A percentile compares a stretch with the other conserved stretches of the same genome.
phyloP scores from a whole-genome alignment of 2,329 filamentous ascomycete species.

The Ascosphaera acerosa region DNA sequence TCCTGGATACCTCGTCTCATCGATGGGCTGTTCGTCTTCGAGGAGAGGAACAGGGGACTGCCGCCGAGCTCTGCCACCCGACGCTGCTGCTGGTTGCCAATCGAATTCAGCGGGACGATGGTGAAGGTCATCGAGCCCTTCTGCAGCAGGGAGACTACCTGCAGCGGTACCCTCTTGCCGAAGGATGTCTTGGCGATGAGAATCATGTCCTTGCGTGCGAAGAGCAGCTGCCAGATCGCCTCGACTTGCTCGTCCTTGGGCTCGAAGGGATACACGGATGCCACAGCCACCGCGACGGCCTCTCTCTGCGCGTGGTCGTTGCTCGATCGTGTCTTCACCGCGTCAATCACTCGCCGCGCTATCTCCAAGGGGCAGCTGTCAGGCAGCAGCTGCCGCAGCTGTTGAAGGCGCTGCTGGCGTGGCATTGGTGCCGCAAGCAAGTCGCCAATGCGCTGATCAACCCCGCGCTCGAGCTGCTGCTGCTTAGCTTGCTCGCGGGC shows the following conservation, averaged over 20 bases:
- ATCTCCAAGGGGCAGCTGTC: no score
- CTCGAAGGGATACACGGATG: no score
- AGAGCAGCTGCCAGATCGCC: not conserved
- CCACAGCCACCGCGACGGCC: no score
- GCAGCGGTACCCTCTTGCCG: not conserved
- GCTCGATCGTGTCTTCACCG: no score
- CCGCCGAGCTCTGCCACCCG: not conserved
- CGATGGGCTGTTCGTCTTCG: not conserved
- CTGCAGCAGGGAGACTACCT: not conserved
- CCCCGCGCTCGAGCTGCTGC: no score
- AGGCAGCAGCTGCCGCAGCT: no score
- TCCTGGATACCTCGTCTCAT: not conserved
- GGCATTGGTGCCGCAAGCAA: no score
- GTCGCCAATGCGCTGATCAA: no score
- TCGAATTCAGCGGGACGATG: not conserved
- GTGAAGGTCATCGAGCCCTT: not conserved
- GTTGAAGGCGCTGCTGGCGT: no score
- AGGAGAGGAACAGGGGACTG: not conserved
- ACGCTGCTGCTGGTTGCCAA: not conserved
- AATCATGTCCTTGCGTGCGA: not conserved
- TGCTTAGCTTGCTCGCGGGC: no score
- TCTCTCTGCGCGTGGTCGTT: no score
- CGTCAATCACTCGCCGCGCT: no score
- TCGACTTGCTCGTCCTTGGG: not conserved
- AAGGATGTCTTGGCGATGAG: not conserved